Percentiles rank a stretch among this genome's conserved stretches.
These are phyloP conservation scores for Abelmoschus esculentus DNA, from an alignment of 345 rosid species.

Conservation along the genomic window DNA sequence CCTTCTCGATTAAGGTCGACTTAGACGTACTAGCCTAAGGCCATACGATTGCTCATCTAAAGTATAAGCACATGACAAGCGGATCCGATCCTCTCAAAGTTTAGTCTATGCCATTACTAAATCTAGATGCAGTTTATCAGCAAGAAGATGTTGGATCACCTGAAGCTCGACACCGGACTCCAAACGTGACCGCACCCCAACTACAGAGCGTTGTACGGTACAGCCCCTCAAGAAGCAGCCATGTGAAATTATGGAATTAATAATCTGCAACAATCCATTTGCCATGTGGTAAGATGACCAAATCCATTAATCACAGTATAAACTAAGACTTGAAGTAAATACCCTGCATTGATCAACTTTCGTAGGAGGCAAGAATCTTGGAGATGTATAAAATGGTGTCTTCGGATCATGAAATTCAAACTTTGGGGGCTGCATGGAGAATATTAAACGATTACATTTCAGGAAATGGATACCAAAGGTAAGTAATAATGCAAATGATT, in stretches of 20 bases:
- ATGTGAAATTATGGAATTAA: conserved; percentile 73
- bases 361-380: conserved; percentile 85
- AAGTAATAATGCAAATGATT: background rate
- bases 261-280: conserved; percentile 35
- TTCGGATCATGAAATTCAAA: conserved; percentile 74
- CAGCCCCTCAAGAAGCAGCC: conserved; percentile 85
- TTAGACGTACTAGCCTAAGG: no score
- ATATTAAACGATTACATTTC: background rate
- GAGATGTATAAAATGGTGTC: conserved; percentile 80
- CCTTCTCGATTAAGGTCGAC: no score
- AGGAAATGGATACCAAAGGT: background rate
- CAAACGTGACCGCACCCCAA: conserved; percentile 69
- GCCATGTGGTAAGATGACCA: conserved; percentile 5
- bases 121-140: background rate
- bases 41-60: no score
- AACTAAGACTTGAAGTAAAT: conserved; percentile 7
- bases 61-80: no score
- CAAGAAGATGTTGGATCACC: conserved; percentile 23
- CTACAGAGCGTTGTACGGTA: conserved; percentile 56
- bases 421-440: conserved; percentile 51
- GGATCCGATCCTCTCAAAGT: no score
- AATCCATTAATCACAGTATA: background rate
- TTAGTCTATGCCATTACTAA: no score
- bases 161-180: conserved; percentile 67
- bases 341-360: conserved; percentile 83